Conservation (phyloP, 2,329 filamentous ascomycete genomes). For the Sporothrix euskadiensis region DNA sequence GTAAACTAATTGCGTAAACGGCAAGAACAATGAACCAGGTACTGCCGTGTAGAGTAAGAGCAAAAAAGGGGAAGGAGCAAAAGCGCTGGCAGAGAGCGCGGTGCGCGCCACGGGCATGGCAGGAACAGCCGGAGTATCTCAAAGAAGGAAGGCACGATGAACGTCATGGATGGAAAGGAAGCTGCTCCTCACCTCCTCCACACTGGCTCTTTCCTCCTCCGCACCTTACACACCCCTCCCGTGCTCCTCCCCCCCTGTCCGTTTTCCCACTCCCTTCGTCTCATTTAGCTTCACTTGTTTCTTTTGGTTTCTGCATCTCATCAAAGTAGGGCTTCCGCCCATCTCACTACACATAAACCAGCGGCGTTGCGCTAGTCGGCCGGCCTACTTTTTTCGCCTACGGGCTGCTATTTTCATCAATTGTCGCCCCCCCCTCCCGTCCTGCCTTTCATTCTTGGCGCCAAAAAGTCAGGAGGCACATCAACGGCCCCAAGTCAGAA, state of each 20-base stretch:
- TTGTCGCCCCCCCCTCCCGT: conserved; percentile 10
- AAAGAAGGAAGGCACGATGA: conserved; percentile 17
- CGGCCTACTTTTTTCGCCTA: not conserved
- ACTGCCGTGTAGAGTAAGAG: not conserved
- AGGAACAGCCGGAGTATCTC: conserved; percentile 15
- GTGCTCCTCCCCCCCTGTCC: not conserved
- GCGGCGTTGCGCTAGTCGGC: conserved; percentile 12
- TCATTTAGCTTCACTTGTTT: conserved; percentile 5
- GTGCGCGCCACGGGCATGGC: not conserved
- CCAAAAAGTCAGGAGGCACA: not conserved
- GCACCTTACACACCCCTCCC: conserved; percentile 6
- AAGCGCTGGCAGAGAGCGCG: not conserved
- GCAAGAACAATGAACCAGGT: not conserved
- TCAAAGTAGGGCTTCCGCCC: not conserved
- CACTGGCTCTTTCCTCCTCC: not conserved
- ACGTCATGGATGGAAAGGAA: conserved; percentile 19
- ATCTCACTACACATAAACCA: not conserved
- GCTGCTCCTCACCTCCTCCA: conserved; percentile 17
- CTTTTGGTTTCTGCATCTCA: not conserved
- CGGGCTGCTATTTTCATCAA: conserved; percentile 16
- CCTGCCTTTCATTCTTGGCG: conserved; percentile 5
- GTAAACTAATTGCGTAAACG: not conserved
- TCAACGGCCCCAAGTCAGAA: not conserved
- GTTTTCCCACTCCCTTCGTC: not conserved
- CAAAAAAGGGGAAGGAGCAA: not conserved